Base-by-base conservation (phyloP, 805 yeast genomes). In the Starmerella bombicola region DNA sequence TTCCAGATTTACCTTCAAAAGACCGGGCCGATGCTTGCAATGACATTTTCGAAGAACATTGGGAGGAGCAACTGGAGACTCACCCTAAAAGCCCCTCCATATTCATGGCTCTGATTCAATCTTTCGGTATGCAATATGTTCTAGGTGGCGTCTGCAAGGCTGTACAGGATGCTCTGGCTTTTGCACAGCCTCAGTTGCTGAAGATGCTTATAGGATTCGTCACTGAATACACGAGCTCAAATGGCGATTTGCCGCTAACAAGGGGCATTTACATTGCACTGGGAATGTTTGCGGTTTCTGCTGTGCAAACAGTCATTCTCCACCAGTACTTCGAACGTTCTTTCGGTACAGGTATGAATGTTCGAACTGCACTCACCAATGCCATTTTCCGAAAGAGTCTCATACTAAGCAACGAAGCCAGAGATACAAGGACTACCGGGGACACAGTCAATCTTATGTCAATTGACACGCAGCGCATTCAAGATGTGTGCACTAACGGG, bases 401-500 rank as follows among this genome's bases (percentile, higher is more conserved):
- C 42, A 65, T 58, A 16, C 61, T 85, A n/a, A 76, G 93, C 2
- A 70, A 74, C 6, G 76, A 74, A 35, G 73, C 84, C 6, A 70
- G 78, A 45, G 67, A 68, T 24, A 66, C 69, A 15, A 74, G 83
- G 30, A 73, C 82, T 24, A 81, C 93, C 4, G 97, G 97, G 55
- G 95, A 85, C 58, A 81, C 88, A 50, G 96, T 86, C 43, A 86
- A 86, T 56, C 67, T 86, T 54, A 84, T 86, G 95, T 78, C 94
- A 39, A 94, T 86, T 33, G 97, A 86, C 63, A 77, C 85, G 3
- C 93, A 81, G 62, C 74, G 94, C 62, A 64, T 86, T 42, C 93
- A 82, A 58, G 94, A 82, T 51, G 66, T 84, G 41, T 73, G 80
- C 19, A 85, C 81, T 57, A 74, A 78, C 59, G 72, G 85, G 47